Percentiles rank a stretch among this genome's conserved stretches.
Conservation (phyloP, 176 grass and related monocot genomes). For the Eleusine indica region DNA sequence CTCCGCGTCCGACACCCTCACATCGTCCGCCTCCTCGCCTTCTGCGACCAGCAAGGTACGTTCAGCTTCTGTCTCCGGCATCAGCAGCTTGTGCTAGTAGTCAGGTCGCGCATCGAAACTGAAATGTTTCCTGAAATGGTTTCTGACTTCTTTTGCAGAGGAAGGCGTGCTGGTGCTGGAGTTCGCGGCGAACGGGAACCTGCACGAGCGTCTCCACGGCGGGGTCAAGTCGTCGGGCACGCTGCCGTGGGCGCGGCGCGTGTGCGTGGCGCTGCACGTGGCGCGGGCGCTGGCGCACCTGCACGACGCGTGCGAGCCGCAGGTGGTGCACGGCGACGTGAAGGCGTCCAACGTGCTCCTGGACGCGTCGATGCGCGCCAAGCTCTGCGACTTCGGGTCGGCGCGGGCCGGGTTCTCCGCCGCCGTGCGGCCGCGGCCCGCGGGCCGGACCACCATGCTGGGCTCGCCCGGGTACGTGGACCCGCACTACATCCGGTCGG, state of each 20-base stretch:
- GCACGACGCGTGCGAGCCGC: slow-evolving; percentile 82
- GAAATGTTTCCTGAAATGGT: neutral
- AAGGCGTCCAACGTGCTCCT: slow-evolving; percentile 95
- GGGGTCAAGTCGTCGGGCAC: slow-evolving; percentile 25
- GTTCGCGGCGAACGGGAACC: slow-evolving; percentile 88
- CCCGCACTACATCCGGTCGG: slow-evolving; percentile 93
- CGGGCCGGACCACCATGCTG: slow-evolving; percentile 62
- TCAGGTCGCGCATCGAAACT: neutral
- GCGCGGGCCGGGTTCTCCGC: slow-evolving; percentile 89
- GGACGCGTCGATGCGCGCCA: slow-evolving; percentile 68
- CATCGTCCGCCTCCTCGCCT: slow-evolving; percentile 86
- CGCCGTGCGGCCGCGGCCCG: slow-evolving; percentile 61
- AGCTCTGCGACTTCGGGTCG: slow-evolving; percentile 97
- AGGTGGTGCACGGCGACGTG: slow-evolving; percentile 90
- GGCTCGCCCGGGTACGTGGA: slow-evolving; percentile 93
- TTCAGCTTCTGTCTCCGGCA: neutral
- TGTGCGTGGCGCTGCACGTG: slow-evolving; percentile 67
- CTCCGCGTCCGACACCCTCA: slow-evolving; percentile 69
- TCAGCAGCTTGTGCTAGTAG: neutral
- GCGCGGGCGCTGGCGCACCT: slow-evolving; percentile 85
- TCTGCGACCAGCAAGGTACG: slow-evolving; percentile 85
- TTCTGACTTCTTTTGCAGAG: slow-evolving; percentile 44
- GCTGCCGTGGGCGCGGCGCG: slow-evolving; percentile 75
- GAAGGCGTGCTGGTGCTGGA: slow-evolving; percentile 88
- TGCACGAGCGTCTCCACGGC: slow-evolving; percentile 82